Percentiles rank a stretch among this genome's conserved stretches.
phyloP scores from a whole-genome alignment of 306 rosid species.

The Inga oerstediana region DNA sequence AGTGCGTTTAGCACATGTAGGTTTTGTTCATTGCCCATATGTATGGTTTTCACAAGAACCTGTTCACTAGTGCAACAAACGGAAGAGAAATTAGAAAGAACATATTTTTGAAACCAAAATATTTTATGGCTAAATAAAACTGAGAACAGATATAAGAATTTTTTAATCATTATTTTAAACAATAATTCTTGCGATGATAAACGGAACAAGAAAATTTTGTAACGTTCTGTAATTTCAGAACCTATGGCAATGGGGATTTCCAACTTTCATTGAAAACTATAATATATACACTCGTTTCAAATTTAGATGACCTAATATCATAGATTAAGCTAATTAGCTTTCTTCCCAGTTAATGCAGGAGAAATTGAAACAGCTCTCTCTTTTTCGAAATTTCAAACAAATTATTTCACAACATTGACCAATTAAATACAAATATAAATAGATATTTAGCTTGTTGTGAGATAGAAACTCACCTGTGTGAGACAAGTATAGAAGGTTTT shows the following conservation, averaged over 20 bases:
- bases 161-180: neutral
- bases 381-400: neutral
- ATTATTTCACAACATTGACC: neutral
- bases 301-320: neutral
- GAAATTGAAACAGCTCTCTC: neutral
- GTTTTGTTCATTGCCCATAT: neutral
- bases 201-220: neutral
- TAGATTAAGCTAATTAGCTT: neutral
- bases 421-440: neutral
- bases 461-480: neutral
- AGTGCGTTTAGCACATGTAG: neutral
- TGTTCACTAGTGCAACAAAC: neutral
- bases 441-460: neutral
- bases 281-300: neutral
- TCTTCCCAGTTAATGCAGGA: neutral
- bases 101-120: neutral
- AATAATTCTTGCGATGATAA: neutral
- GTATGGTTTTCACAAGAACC: neutral
- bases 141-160: neutral
- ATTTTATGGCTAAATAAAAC: neutral
- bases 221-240: neutral
- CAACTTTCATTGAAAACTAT: neutral
- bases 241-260: neutral
- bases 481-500: neutral
- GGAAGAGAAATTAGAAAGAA: neutral